Evolutionary conservation across 257 asterid species (phyloP).

Genomic region (Ophiorrhiza pumila): DNA sequence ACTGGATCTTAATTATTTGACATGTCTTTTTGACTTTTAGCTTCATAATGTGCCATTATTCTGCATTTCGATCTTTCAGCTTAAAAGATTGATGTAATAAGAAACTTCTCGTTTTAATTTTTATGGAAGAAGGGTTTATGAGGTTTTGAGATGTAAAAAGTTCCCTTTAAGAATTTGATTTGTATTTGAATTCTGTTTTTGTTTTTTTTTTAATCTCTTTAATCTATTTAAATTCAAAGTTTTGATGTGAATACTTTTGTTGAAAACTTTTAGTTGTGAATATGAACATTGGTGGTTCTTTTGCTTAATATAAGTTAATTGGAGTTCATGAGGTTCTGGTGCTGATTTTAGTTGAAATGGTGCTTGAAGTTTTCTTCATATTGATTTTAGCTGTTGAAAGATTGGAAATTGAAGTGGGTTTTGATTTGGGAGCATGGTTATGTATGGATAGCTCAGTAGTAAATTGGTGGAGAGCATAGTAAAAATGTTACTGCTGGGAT

Average conservation of each 20-base stretch:
- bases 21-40: slow-evolving; percentile 19
- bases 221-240: slow-evolving; percentile 20
- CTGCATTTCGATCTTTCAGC: slow-evolving; percentile 47
- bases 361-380: background rate
- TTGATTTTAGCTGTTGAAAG: background rate
- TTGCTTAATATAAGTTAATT: slow-evolving; percentile 6
- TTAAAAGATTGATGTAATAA: slow-evolving; percentile 91
- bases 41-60: slow-evolving; percentile 18
- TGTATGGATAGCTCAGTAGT: slow-evolving; percentile 41
- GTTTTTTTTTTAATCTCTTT: background rate
- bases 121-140: slow-evolving; percentile 36
- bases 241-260: slow-evolving; percentile 7
- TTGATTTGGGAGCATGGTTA: slow-evolving; percentile 26
- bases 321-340: slow-evolving; percentile 16
- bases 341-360: slow-evolving; percentile 1
- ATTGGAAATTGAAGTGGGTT: slow-evolving; percentile 26
- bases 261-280: slow-evolving; percentile 5
- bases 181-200: slow-evolving; percentile 31
- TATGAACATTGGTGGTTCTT: slow-evolving; percentile 19
- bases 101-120: too few species aligned
- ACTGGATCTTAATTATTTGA: background rate
- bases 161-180: slow-evolving; percentile 29
- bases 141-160: slow-evolving; percentile 8
- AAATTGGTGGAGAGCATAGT: slow-evolving; percentile 49
- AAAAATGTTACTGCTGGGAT: slow-evolving; percentile 48